phyloP scores from a whole-genome alignment of 2,329 filamentous ascomycete genomes.

The Pochonia chlamydosporia region DNA sequence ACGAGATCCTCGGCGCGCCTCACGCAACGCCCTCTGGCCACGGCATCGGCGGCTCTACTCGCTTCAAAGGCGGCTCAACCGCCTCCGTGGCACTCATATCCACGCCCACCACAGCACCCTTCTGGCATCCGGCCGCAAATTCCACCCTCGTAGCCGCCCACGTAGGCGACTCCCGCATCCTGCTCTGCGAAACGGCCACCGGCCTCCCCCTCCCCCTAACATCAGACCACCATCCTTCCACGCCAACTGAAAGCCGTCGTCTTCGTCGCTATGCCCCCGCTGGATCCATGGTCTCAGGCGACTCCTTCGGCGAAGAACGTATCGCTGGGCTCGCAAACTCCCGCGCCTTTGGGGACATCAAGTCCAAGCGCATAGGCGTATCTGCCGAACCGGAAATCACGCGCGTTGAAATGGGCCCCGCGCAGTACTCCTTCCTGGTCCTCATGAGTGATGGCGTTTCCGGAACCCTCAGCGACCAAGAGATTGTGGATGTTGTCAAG shows the following conservation, averaged over 20 bases:
- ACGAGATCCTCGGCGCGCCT: constrained; percentile 70
- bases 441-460: constrained; percentile 86
- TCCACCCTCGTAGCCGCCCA: constrained; percentile 83
- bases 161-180: constrained; percentile 85
- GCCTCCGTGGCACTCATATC: constrained; percentile 86
- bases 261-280: constrained; percentile 76
- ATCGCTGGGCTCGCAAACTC: constrained; percentile 92
- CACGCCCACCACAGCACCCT: constrained; percentile 84
- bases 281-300: constrained; percentile 72
- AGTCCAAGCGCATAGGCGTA: constrained; percentile 86
- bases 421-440: constrained; percentile 84
- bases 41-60: constrained; percentile 65
- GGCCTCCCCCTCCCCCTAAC: constrained; percentile 78
- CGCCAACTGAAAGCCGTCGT: constrained; percentile 74
- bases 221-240: constrained; percentile 87
- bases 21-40: constrained; percentile 48
- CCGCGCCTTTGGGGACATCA: constrained; percentile 88
- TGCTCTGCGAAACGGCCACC: constrained; percentile 81
- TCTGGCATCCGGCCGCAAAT: constrained; percentile 87
- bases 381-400: constrained; percentile 88
- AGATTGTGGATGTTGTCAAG: constrained; percentile 93
- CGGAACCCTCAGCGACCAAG: constrained; percentile 81
- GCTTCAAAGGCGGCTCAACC: constrained; percentile 92
- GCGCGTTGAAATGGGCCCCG: constrained; percentile 71
- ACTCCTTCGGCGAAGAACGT: constrained; percentile 95